These are phyloP conservation scores for Rutstroemia sp. DNA, from an alignment of 2,329 filamentous ascomycete species.

Conservation along the genomic window DNA sequence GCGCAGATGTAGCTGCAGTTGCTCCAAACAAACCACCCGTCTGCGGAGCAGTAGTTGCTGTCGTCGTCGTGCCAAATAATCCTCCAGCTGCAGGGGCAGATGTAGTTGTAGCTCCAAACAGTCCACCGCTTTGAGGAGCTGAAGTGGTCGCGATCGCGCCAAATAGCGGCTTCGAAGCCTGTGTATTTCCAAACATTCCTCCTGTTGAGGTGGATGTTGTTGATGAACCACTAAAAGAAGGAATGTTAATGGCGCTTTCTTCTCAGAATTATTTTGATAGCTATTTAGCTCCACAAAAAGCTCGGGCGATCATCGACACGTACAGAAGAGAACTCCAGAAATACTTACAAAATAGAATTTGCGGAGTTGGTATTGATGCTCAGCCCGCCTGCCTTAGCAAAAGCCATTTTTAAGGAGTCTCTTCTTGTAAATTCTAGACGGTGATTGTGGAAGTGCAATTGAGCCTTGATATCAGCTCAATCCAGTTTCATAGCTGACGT, in stretches of 20 bases:
- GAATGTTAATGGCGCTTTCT: slow-evolving; percentile 15
- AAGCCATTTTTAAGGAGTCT: slow-evolving; percentile 20
- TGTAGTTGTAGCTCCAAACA: slow-evolving; percentile 28
- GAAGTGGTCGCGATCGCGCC: slow-evolving; percentile 20
- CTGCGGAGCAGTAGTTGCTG: slow-evolving; percentile 14
- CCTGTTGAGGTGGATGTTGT: slow-evolving; percentile 21
- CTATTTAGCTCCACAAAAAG: slow-evolving; percentile 11
- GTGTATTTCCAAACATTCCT: slow-evolving; percentile 28
- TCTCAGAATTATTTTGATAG: slow-evolving; percentile 11
- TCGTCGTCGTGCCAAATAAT: slow-evolving; percentile 16
- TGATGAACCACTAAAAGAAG: slow-evolving; percentile 23
- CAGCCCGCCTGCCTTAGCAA: slow-evolving; percentile 48
- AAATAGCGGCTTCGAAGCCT: slow-evolving; percentile 29
- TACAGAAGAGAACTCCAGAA: too few species aligned
- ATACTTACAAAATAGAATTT: slow-evolving; percentile 47
- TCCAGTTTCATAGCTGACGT: not conserved
- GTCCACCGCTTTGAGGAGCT: slow-evolving; percentile 22
- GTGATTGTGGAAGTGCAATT: not conserved
- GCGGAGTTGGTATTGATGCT: slow-evolving; percentile 57
- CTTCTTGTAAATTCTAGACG: not conserved
- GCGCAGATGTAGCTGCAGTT: slow-evolving; percentile 8
- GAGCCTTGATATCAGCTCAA: not conserved
- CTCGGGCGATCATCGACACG: not conserved
- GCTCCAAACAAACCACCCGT: slow-evolving; percentile 27
- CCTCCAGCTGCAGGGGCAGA: slow-evolving; percentile 21